phyloP scores from a whole-genome alignment of 2,329 filamentous ascomycete species.

The Fusarium chlamydosporum region DNA sequence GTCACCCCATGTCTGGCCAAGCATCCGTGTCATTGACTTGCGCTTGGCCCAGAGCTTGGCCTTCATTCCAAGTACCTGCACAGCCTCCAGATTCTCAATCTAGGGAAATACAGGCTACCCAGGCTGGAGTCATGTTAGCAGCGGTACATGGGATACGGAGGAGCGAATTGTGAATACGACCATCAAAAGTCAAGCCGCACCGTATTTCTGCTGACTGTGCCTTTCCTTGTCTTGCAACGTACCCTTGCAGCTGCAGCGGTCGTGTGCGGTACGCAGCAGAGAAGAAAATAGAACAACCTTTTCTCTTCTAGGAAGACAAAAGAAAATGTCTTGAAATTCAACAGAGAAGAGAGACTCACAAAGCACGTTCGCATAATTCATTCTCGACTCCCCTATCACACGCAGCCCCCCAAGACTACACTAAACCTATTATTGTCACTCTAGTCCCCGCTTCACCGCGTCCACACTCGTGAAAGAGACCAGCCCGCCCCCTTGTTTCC shows the following conservation, averaged over 20 bases:
- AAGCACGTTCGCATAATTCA: slow-evolving; percentile 16
- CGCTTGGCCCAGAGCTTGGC: slow-evolving; percentile 24
- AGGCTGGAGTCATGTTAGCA: slow-evolving; percentile 43
- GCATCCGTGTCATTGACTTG: slow-evolving; percentile 39
- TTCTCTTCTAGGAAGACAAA: not conserved
- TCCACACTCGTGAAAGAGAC: slow-evolving; percentile 28
- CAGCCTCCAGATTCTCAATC: slow-evolving; percentile 45
- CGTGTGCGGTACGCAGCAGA: not conserved
- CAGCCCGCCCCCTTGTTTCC: slow-evolving; percentile 27
- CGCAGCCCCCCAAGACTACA: slow-evolving; percentile 36
- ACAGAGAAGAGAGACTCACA: not conserved
- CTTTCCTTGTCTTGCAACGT: not conserved
- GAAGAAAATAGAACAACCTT: not conserved
- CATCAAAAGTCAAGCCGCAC: not conserved
- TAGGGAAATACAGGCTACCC: slow-evolving; percentile 9
- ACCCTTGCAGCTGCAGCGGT: not conserved
- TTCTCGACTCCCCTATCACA: slow-evolving; percentile 37
- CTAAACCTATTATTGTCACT: slow-evolving; percentile 43
- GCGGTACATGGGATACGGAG: slow-evolving; percentile 38
- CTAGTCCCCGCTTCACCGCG: slow-evolving; percentile 38
- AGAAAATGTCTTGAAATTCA: slow-evolving; percentile 8
- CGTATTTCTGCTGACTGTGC: slow-evolving; percentile 5
- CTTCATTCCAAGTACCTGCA: slow-evolving; percentile 49
- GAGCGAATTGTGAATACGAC: slow-evolving; percentile 22
- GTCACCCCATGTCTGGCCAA: slow-evolving; percentile 34